These are phyloP conservation scores for Yarrowia sp. DNA, from an alignment of 805 yeast species.

Conservation along the genomic window DNA sequence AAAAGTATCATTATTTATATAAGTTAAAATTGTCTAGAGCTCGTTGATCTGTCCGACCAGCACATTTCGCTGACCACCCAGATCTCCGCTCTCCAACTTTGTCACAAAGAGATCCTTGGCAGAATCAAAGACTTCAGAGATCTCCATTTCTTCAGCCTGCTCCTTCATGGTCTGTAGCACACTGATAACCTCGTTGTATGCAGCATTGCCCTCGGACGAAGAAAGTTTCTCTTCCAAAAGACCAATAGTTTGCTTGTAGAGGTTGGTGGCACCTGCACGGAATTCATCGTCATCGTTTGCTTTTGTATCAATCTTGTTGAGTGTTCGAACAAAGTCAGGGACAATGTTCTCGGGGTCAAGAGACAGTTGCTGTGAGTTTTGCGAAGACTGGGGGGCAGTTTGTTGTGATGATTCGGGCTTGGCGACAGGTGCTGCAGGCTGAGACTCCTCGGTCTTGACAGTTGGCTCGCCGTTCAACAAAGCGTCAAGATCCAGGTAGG, in stretches of 20 bases:
- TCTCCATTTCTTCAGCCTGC: constrained; percentile 13
- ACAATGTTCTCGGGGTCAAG: constrained; percentile 17
- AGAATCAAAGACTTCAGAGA: neutral
- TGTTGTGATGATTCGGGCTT: neutral
- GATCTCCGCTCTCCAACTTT: neutral
- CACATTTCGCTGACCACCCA: constrained; percentile 18
- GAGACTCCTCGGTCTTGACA: neutral
- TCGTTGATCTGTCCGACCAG: neutral
- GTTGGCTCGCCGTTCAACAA: constrained; percentile 27
- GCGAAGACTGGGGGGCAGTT: neutral
- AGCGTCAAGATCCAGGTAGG: constrained; percentile 31
- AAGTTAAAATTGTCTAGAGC: neutral
- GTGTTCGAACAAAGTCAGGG: constrained; percentile 17
- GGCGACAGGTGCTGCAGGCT: neutral
- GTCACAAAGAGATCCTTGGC: neutral
- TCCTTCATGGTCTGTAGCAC: constrained; percentile 11
- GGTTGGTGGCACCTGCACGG: neutral
- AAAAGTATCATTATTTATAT: neutral
- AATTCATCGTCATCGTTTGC: constrained; percentile 4
- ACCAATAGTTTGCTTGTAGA: neutral
- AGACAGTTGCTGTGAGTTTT: neutral
- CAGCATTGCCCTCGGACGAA: neutral
- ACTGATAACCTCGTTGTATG: constrained; percentile 3
- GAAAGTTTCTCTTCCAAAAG: neutral
- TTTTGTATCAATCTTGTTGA: constrained; percentile 23